These are phyloP conservation scores for Pythium myriotylum DNA, from an alignment of 352 stramenopile genomes.

Conservation along the genomic window DNA sequence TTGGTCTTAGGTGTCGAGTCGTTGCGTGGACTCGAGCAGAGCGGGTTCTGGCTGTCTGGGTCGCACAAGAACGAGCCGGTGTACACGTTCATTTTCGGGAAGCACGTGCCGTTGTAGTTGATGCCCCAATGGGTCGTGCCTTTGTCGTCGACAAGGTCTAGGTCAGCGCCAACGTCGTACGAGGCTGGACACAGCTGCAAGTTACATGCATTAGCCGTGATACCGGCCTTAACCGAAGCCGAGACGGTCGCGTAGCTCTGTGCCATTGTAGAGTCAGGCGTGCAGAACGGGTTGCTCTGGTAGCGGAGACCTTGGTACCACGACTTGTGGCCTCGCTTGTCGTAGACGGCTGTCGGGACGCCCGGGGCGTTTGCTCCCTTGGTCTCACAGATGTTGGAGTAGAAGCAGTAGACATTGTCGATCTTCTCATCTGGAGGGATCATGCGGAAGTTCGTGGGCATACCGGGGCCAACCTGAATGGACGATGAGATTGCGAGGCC, in stretches of 20 bases:
- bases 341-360: slow-evolving; percentile 38
- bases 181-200: slow-evolving; percentile 44
- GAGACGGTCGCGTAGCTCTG: slow-evolving; percentile 40
- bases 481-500: slow-evolving; percentile 80
- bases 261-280: slow-evolving; percentile 15
- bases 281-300: slow-evolving; percentile 44
- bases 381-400: slow-evolving; percentile 43
- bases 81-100: slow-evolving; percentile 9
- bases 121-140: slow-evolving; percentile 30
- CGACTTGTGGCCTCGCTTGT: slow-evolving; percentile 40
- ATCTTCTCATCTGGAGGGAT: slow-evolving; percentile 44
- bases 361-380: slow-evolving; percentile 22
- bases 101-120: slow-evolving; percentile 21
- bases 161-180: slow-evolving; percentile 50
- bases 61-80: slow-evolving; percentile 34
- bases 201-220: slow-evolving; percentile 52
- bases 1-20: slow-evolving; percentile 36
- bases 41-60: slow-evolving; percentile 28
- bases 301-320: slow-evolving; percentile 72
- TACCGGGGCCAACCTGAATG: slow-evolving; percentile 80
- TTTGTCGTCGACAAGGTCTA: slow-evolving; percentile 50
- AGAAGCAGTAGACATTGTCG: slow-evolving; percentile 39
- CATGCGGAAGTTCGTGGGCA: slow-evolving; percentile 52
- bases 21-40: slow-evolving; percentile 42
- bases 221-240: slow-evolving; percentile 44